These are phyloP conservation scores for Irpex sp. DNA, from an alignment of 1,284 basidiomycete genomes.

Conservation along the genomic window DNA sequence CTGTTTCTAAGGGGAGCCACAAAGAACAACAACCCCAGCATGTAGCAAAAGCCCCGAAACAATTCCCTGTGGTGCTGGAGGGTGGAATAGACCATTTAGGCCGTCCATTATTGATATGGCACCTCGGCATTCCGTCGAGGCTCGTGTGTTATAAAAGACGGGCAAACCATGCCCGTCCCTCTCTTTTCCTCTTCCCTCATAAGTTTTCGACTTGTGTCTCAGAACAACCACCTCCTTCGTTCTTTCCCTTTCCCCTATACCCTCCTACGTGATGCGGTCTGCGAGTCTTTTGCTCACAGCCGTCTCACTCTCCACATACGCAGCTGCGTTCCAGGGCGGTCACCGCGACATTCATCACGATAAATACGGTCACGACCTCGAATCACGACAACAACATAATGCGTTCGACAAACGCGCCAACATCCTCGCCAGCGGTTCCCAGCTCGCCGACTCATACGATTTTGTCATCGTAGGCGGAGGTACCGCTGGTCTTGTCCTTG, in stretches of 20 bases:
- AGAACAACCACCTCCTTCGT: background rate
- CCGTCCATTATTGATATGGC: background rate
- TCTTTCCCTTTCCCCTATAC: background rate
- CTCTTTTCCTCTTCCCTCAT: background rate
- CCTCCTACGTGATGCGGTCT: conserved; percentile 20
- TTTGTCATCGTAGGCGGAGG: conserved; percentile 65
- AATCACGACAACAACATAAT: background rate
- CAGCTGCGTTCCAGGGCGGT: conserved; percentile 14
- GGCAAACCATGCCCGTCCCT: background rate
- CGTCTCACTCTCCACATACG: conserved; percentile 22
- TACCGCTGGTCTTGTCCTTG: conserved; percentile 71
- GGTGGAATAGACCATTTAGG: too few relatives aligned
- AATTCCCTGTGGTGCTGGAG: too few relatives aligned
- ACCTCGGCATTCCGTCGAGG: background rate
- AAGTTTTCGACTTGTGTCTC: background rate
- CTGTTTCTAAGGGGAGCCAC: too few relatives aligned
- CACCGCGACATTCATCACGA: conserved; percentile 23
- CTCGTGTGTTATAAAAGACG: background rate
- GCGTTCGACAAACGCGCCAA: conserved; percentile 23
- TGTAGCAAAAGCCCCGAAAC: too few relatives aligned
- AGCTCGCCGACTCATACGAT: conserved; percentile 44
- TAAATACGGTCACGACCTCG: conserved; percentile 15
- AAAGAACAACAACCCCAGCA: too few relatives aligned
- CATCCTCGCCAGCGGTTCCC: conserved; percentile 34
- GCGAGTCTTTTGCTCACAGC: conserved; percentile 21